phyloP scores from a whole-genome alignment of 495 filamentous ascomycete genomes.

The Talaromyces stipitatus region DNA sequence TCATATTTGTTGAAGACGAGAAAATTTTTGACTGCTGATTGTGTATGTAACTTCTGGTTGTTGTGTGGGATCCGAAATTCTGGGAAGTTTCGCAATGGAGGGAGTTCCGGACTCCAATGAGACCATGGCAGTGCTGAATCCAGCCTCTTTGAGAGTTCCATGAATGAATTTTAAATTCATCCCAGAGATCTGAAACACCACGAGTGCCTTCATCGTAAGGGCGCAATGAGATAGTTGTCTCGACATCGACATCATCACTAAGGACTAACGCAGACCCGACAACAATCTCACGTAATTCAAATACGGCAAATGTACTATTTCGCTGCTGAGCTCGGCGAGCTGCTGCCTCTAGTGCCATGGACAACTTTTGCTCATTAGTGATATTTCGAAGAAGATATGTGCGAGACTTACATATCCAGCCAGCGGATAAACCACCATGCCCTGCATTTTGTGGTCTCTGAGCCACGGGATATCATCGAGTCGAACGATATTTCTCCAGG shows the following conservation, averaged over 20 bases:
- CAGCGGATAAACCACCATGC: constrained; percentile 38
- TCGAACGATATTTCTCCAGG: constrained; percentile 39
- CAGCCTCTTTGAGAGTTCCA: constrained; percentile 22
- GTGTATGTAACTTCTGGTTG: neutral
- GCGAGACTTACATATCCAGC: constrained; percentile 33
- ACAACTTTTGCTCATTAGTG: constrained; percentile 15
- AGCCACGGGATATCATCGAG: constrained; percentile 43
- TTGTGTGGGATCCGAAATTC: constrained; percentile 9
- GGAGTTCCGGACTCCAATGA: constrained; percentile 5
- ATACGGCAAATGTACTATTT: constrained; percentile 15
- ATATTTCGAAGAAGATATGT: neutral
- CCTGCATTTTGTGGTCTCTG: constrained; percentile 40
- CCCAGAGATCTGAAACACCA: constrained; percentile 28
- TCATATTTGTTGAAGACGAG: constrained; percentile 8
- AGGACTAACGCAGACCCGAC: constrained; percentile 33
- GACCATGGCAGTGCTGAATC: constrained; percentile 30
- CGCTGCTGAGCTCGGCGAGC: constrained; percentile 5
- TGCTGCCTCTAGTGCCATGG: constrained; percentile 43
- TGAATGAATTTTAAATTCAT: constrained; percentile 29
- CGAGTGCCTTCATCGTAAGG: constrained; percentile 30
- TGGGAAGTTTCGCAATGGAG: neutral
- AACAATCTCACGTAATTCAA: constrained; percentile 32
- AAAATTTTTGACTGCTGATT: constrained; percentile 12
- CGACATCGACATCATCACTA: constrained; percentile 29
- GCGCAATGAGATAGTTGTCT: constrained; percentile 32